phyloP scores from a whole-genome alignment of 2,329 filamentous ascomycete species.

The Ascomycota sp. region DNA sequence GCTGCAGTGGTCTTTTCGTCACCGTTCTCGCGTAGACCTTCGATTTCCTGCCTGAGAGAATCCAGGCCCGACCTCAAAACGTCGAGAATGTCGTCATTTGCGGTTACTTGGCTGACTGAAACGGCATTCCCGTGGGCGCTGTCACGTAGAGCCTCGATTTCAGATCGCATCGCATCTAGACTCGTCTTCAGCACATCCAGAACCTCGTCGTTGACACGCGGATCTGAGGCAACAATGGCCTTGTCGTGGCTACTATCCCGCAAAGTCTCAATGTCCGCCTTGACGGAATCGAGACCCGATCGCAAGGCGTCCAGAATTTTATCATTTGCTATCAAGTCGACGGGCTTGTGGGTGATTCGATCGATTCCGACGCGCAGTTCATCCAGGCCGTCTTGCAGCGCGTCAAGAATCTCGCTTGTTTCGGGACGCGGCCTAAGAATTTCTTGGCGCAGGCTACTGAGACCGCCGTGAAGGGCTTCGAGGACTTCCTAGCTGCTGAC shows the following conservation, averaged over 20 bases:
- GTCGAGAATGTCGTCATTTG: no score
- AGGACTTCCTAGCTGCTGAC: constrained; percentile 44
- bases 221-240: no score
- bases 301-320: constrained; percentile 80
- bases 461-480: constrained; percentile 46
- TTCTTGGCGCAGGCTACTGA: constrained; percentile 57
- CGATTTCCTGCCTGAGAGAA: no score
- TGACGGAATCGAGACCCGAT: constrained; percentile 56
- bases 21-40: no score
- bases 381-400: constrained; percentile 71
- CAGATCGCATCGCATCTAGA: no score
- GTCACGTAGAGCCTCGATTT: no score
- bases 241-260: constrained; percentile 34
- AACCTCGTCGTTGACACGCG: no score
- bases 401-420: constrained; percentile 74
- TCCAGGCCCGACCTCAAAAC: no score
- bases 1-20: no score
- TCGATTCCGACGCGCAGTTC: constrained; percentile 62
- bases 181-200: no score
- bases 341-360: constrained; percentile 53
- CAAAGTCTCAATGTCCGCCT: constrained; percentile 57
- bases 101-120: no score
- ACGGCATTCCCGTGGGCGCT: no score
- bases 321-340: constrained; percentile 66
- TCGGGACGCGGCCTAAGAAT: constrained; percentile 47